Conservation (phyloP, 2,329 filamentous ascomycete species). For the Talaromyces sp. region DNA sequence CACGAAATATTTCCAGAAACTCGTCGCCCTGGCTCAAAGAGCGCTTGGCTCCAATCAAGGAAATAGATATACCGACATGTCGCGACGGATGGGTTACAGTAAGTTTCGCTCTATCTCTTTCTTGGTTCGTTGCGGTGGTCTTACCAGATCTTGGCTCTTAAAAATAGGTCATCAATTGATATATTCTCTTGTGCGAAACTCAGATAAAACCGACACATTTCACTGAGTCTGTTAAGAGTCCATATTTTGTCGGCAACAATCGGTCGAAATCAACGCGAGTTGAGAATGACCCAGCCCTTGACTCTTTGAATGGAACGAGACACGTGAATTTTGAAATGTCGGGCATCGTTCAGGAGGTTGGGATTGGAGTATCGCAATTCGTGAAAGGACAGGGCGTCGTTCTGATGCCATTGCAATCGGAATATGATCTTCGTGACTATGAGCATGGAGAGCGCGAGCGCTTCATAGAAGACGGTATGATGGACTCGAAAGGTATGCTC, state of each 20-base stretch:
- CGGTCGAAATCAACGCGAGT: not conserved
- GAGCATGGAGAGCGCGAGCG: not conserved
- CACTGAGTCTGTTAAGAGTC: not conserved
- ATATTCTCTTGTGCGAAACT: not conserved
- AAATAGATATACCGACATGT: conserved; percentile 1
- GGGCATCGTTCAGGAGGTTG: not conserved
- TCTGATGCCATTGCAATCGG: not conserved
- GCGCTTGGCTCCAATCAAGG: not conserved
- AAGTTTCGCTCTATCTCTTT: not conserved
- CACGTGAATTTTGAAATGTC: not conserved
- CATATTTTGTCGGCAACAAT: not conserved
- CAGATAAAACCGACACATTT: conserved; percentile 4
- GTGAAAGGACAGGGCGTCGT: not conserved
- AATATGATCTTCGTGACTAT: not conserved
- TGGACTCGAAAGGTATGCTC: not conserved
- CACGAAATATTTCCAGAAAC: not conserved
- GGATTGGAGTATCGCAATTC: not conserved
- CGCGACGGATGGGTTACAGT: conserved; percentile 3
- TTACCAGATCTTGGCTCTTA: not conserved
- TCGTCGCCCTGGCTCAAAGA: not conserved
- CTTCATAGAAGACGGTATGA: not conserved
- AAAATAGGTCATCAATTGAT: conserved; percentile 2
- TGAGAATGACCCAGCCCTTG: not conserved
- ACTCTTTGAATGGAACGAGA: not conserved
- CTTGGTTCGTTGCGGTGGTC: not conserved